Evolutionary conservation across 768 basidiomycete species (phyloP).

Genomic region (Termitomyces sp.): DNA sequence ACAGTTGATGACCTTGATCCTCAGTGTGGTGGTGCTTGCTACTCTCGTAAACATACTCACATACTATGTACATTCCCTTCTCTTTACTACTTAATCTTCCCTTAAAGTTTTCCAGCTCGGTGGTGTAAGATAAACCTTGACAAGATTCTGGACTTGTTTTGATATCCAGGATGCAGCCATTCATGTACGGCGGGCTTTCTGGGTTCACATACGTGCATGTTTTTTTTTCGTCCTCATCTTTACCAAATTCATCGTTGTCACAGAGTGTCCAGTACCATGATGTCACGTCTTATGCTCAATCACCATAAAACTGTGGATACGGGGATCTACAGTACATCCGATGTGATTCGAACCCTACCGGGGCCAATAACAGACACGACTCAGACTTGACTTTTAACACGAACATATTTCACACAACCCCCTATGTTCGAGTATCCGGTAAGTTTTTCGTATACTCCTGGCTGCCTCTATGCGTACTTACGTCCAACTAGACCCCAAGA

Average conservation of each 20-base stretch:
- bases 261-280: neutral
- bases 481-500: no score
- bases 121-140: neutral
- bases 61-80: neutral
- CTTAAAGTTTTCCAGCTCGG: neutral
- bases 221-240: neutral
- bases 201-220: neutral
- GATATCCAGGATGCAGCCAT: neutral
- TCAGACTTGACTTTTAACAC: neutral
- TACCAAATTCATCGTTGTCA: neutral
- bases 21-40: neutral
- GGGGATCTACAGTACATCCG: neutral
- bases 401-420: no score
- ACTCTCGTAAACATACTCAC: neutral
- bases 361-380: neutral
- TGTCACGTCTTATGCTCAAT: neutral
- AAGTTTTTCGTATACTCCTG: no score
- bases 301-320: neutral
- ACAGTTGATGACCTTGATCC: neutral
- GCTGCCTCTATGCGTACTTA: no score
- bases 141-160: neutral
- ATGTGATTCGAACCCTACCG: neutral
- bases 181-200: neutral
- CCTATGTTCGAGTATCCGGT: no score
- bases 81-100: neutral